These are phyloP conservation scores for Kluyveromyces aestuarii DNA, from an alignment of 805 yeast species.

Conservation along the genomic window DNA sequence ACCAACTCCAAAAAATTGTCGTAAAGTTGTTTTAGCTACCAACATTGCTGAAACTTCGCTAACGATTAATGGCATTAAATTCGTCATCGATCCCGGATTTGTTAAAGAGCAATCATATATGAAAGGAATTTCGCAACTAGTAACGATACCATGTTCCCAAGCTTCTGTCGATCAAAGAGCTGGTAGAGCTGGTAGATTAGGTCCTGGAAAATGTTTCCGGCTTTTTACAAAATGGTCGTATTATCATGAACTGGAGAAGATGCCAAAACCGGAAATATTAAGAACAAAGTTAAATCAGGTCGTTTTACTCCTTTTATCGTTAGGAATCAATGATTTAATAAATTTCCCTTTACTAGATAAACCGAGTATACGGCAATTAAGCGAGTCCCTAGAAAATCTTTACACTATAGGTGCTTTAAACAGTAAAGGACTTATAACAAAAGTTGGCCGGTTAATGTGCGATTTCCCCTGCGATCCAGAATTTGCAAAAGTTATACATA, in stretches of 20 bases:
- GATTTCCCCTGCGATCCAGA: conserved; percentile 90
- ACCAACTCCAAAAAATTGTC: conserved; percentile 66
- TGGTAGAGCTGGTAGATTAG: conserved; percentile 97
- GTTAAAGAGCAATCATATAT: conserved; percentile 83
- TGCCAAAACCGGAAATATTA: conserved; percentile 88
- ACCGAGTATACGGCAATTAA: conserved; percentile 66
- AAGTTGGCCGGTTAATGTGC: conserved; percentile 76
- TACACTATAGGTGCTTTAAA: conserved; percentile 84
- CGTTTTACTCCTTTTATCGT: conserved; percentile 63
- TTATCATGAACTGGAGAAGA: conserved; percentile 62
- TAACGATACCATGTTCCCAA: conserved; percentile 80
- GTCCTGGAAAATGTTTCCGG: conserved; percentile 92
- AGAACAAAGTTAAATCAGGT: conserved; percentile 74
- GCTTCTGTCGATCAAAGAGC: conserved; percentile 97
- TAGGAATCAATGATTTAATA: conserved; percentile 77
- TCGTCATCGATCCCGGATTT: conserved; percentile 91
- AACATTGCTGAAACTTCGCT: conserved; percentile 96
- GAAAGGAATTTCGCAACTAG: conserved; percentile 80
- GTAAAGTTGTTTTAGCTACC: conserved; percentile 90
- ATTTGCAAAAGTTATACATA: conserved; percentile 65
- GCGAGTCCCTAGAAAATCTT: conserved; percentile 70
- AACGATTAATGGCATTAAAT: conserved; percentile 92
- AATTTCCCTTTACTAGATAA: conserved; percentile 87
- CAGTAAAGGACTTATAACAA: conserved; percentile 67
- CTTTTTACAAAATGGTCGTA: conserved; percentile 68